Evolutionary conservation across 2,329 filamentous ascomycete genomes (phyloP), one percentile per base, ranked within the genome.

Genomic region (Venturia aucupariae): DNA sequence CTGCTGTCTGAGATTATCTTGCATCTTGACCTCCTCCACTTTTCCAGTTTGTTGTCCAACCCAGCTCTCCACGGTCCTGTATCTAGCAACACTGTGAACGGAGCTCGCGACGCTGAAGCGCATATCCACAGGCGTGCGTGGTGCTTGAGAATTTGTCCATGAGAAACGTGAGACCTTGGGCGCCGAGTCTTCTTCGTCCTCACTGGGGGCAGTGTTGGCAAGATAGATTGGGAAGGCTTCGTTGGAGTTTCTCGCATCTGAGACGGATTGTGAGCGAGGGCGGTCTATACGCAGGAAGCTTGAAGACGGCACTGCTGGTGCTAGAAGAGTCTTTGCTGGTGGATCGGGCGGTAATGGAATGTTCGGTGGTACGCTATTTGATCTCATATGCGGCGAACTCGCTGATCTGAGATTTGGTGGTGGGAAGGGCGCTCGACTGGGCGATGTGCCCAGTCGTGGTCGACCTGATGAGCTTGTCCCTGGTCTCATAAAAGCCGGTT

Each of bases 161-260:
- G 73, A 75, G 68, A 77, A 77, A 46, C 61, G 67, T 11, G 63
- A 66, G 22, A 61, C 39, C 48, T 67, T 66, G n/a, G 62, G 60
- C 5, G 63, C 44, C 6, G 41, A 48, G 17, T 46, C 32, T 24
- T 46, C 32, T 24, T 38, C 44, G 15, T 32, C 35, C 13, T 61
- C 51, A 10, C 3, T 3, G 10, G 38, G 17, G 13, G 5, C 59
- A 13, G 24, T 27, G 8, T 60, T 60, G 15, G 5, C 59, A 5
- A 51, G 39, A 35, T 44, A 80, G 87, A 57, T 80, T 85, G 68
- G 76, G 57, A 87, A 89, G 13, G 81, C 78, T 64, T 95, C 91
- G 5, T 77, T 90, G 24, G 92, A 97, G 73, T 90, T 89, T n/a
- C 81, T 97, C 65, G 88, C 86, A 6, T 95, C 93, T 73, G 88